Evolutionary conservation across 2,329 filamentous ascomycete genomes (phyloP), one percentile per base, ranked within the genome.

Genomic region (Beauveria sp.): DNA sequence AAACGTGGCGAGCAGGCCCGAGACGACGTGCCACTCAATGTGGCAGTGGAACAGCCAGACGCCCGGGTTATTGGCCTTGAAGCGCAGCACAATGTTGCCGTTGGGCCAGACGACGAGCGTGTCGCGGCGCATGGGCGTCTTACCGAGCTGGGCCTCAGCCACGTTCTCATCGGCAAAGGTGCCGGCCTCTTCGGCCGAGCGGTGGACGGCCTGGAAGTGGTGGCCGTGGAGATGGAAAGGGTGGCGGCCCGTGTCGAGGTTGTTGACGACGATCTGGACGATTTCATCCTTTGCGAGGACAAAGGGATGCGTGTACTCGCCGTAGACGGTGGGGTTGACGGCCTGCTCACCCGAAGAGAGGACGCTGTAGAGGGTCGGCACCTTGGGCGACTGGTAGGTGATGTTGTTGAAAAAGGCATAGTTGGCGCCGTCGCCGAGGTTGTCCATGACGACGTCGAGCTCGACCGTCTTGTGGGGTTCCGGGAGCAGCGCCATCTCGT

Each of bases 161-260:
- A 76, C 67, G 46, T 77, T 77, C 0, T 77, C 70, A 26, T 78
- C 75, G 3, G 80, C 77, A 65, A 84, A 88, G 1, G 78, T 76
- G 6, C 86, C 85, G 0, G 75, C 81, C 0, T 86, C 79, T 38
- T 87, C 84, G 0, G 72, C 75, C 1, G 82, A 83, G 28, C 88
- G 85, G 65, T 82, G 78, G 42, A 91, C 71, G 4, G 87, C 78
- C 72, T 90, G 89, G 75, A 92, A 91, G 66, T 83, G 78, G 71
- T 91, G 88, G 0, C 89, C 89, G 75, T 95, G 92, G 1, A 96
- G 71, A 68, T 90, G 89, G 77, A 93, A 92, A 5, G 85, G 91
- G 68, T 92, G 89, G 9, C 85, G 86, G 48, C 90, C 77, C 63
- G 80, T 71, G 67, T 93, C 90, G 50, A 85, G 79, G 69, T 92